Conservation (phyloP, 73 alveolate species). For the Effrenium voratum region DNA sequence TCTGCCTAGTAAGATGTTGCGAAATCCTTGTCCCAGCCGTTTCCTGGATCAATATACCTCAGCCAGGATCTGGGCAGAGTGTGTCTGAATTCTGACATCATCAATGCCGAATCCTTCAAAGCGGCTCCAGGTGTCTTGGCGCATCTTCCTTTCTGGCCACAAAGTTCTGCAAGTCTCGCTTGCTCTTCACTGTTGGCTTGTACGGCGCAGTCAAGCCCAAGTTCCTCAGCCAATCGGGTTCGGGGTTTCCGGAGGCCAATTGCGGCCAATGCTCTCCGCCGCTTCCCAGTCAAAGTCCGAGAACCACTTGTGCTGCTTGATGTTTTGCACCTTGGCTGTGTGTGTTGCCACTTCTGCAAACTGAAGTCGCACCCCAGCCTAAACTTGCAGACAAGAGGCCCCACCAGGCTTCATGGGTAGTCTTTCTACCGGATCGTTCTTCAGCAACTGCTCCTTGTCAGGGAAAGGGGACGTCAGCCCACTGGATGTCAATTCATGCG, state of each 20-base stretch:
- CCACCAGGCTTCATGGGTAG: conserved; percentile 74
- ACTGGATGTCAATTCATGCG: too few relatives aligned
- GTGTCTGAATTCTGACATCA: not conserved
- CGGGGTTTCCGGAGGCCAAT: too few relatives aligned
- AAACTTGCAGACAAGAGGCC: too few relatives aligned
- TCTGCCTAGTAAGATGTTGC: conserved; percentile 80
- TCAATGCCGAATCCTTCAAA: not conserved
- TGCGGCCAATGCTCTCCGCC: too few relatives aligned
- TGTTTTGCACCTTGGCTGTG: conserved; percentile 54
- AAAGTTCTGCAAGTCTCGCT: conserved; percentile 39
- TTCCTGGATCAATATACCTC: conserved; percentile 82
- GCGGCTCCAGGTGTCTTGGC: conserved; percentile 56
- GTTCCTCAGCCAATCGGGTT: too few relatives aligned
- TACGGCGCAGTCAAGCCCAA: conserved; percentile 12
- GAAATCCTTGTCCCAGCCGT: conserved; percentile 89
- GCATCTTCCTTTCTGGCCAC: conserved; percentile 91
- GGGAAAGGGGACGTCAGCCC: too few relatives aligned
- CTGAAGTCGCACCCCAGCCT: too few relatives aligned
- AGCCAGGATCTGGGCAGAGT: not conserved
- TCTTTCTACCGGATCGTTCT: conserved; percentile 55
- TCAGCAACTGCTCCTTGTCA: too few relatives aligned
- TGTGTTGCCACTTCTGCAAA: too few relatives aligned
- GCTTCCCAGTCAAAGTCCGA: conserved; percentile 40
- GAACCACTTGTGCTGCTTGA: conserved; percentile 64
- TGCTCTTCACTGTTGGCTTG: conserved; percentile 55